A percentile compares a stretch with the other conserved stretches of the same genome.
Conservation (phyloP, 768 basidiomycete genomes). For the Boletus rufocinnamomeus region DNA sequence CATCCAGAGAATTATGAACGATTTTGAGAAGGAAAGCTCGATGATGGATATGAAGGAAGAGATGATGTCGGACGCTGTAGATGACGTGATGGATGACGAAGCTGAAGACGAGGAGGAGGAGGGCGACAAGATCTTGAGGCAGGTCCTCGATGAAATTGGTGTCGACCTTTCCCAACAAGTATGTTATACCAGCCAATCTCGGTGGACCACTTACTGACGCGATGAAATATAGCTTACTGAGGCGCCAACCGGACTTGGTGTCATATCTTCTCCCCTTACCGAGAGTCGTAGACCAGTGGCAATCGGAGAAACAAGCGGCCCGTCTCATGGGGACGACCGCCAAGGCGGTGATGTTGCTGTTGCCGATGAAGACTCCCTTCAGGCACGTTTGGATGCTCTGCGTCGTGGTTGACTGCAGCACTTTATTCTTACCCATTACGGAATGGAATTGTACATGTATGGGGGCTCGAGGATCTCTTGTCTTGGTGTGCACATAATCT, state of each 20-base stretch:
- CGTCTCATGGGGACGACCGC: conserved; percentile 40
- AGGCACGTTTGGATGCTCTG: conserved; percentile 90
- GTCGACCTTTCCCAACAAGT: conserved; percentile 88
- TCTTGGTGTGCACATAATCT: conserved; percentile 3
- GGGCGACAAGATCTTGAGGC: conserved; percentile 90
- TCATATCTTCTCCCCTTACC: conserved; percentile 58
- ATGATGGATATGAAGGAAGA: conserved; percentile 99
- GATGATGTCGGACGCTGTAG: conserved; percentile 99
- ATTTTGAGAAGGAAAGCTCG: conserved; percentile 95
- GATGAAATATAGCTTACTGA: conserved; percentile 66
- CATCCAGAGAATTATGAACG: conserved; percentile 96
- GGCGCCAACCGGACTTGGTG: conserved; percentile 72
- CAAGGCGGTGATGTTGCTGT: conserved; percentile 42
- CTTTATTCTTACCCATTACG: conserved; percentile 9
- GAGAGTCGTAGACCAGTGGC: conserved; percentile 80
- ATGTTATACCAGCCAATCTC: conserved; percentile 10
- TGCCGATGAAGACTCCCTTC: conserved; percentile 89
- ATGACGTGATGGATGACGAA: conserved; percentile 95
- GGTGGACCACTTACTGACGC: conserved; percentile 10
- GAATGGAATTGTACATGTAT: conserved; percentile 11
- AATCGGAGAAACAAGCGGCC: conserved; percentile 60
- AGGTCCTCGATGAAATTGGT: conserved; percentile 97
- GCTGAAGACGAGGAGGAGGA: conserved; percentile 94
- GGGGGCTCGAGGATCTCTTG: conserved; percentile 2
- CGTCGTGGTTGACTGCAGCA: conserved; percentile 55